Conservation (phyloP, 2,329 filamentous ascomycete species). For the Botryotinia globosa region DNA sequence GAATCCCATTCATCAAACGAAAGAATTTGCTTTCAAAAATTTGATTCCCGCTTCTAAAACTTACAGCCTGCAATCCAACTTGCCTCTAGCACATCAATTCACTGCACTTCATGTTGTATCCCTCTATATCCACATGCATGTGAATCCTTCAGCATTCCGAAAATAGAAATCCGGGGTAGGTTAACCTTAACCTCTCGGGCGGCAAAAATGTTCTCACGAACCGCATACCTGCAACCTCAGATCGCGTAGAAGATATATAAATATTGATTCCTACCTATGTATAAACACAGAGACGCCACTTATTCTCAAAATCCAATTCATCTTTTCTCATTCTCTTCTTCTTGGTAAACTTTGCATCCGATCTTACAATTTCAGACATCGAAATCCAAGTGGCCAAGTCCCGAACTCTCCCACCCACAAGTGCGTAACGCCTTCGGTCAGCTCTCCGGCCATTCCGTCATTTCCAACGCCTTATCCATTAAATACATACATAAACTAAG, state of each 20-base stretch:
- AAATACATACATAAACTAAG: background rate
- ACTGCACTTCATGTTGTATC: no score
- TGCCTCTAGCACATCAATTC: background rate
- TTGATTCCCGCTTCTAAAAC: no score
- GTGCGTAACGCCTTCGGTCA: background rate
- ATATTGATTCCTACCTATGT: background rate
- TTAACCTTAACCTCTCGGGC: background rate
- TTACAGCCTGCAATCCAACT: background rate
- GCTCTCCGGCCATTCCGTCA: background rate
- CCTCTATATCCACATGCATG: background rate
- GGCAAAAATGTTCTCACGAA: background rate
- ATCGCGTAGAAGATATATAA: background rate
- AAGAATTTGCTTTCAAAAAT: background rate
- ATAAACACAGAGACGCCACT: background rate
- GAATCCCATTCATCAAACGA: background rate
- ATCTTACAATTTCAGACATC: background rate
- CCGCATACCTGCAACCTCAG: no score
- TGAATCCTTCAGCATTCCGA: background rate
- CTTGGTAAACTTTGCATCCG: background rate
- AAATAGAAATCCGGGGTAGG: slow-evolving; percentile 5
- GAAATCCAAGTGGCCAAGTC: background rate
- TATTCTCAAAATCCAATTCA: background rate
- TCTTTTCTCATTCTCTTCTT: no score
- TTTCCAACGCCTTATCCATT: background rate
- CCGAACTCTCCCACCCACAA: accelerated